A percentile compares a stretch with the other conserved stretches of the same genome.
phyloP scores from a whole-genome alignment of 2,329 filamentous ascomycete genomes.

The Macroventuria anomochaeta region DNA sequence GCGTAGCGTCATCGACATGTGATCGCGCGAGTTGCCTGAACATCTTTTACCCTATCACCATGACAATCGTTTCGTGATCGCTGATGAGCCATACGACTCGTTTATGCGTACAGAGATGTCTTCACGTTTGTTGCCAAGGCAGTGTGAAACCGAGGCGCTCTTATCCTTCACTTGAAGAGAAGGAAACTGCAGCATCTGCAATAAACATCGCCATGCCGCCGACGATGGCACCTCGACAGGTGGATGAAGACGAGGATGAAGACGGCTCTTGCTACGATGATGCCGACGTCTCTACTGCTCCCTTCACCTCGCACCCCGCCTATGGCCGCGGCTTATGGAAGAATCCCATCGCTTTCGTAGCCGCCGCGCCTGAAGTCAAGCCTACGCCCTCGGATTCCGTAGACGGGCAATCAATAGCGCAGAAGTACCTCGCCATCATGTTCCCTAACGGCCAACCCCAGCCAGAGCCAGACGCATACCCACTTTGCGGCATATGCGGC shows the following conservation, averaged over 20 bases:
- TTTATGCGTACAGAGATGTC: background rate
- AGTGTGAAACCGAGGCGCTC: background rate
- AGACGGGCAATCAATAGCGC: constrained; percentile 60
- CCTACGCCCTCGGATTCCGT: constrained; percentile 39
- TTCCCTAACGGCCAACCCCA: constrained; percentile 53
- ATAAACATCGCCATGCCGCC: background rate
- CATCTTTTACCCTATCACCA: background rate
- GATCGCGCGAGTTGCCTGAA: background rate
- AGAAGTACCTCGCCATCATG: constrained; percentile 72
- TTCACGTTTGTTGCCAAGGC: background rate
- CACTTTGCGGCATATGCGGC: constrained; percentile 47
- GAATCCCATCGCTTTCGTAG: constrained; percentile 66
- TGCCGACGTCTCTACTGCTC: constrained; percentile 65
- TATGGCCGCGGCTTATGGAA: constrained; percentile 67
- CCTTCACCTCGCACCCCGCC: constrained; percentile 64
- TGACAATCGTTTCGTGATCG: background rate
- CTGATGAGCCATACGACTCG: background rate
- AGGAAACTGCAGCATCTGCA: background rate
- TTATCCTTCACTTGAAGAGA: background rate
- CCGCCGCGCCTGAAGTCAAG: constrained; percentile 48
- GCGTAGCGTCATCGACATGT: background rate
- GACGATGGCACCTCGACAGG: constrained; percentile 1
- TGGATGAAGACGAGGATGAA: constrained; percentile 22
- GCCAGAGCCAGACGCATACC: constrained; percentile 28
- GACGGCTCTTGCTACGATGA: constrained; percentile 34